A percentile compares a stretch with the other conserved stretches of the same genome.
These are phyloP conservation scores for Clitopilus hobsonii DNA, from an alignment of 768 basidiomycete species.

Conservation along the genomic window DNA sequence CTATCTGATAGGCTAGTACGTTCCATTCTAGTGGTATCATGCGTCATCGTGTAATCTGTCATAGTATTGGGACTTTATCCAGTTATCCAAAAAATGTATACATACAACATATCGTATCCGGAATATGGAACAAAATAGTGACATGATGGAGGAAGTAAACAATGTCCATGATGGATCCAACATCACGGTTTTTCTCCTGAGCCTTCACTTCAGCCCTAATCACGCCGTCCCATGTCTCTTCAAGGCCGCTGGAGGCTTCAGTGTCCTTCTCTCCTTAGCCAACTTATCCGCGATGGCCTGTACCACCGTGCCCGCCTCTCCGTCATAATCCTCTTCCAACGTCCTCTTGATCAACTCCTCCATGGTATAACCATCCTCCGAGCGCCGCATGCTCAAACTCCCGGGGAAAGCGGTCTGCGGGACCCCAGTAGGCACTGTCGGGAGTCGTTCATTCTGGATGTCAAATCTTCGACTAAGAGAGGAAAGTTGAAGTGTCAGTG, in stretches of 20 bases:
- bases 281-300: constrained; percentile 62
- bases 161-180: too few species aligned
- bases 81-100: too few species aligned
- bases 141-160: too few species aligned
- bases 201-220: background rate
- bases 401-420: constrained; percentile 50
- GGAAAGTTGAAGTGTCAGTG: background rate
- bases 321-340: constrained; percentile 48
- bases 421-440: constrained; percentile 39
- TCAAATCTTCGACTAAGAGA: constrained; percentile 61
- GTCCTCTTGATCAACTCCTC: constrained; percentile 61
- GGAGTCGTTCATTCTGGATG: constrained; percentile 70
- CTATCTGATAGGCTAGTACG: too few species aligned
- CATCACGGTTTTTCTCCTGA: too few species aligned
- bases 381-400: constrained; percentile 49
- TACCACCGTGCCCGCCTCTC: constrained; percentile 42
- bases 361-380: constrained; percentile 48
- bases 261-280: constrained; percentile 42
- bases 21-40: too few species aligned
- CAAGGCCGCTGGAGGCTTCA: constrained; percentile 40
- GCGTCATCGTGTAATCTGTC: too few species aligned
- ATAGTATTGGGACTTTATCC: too few species aligned
- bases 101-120: too few species aligned
- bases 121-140: too few species aligned
- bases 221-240: constrained; percentile 63